Conservation (phyloP, 148 eudicot genomes). For the Tetragonia tetragonoides region DNA sequence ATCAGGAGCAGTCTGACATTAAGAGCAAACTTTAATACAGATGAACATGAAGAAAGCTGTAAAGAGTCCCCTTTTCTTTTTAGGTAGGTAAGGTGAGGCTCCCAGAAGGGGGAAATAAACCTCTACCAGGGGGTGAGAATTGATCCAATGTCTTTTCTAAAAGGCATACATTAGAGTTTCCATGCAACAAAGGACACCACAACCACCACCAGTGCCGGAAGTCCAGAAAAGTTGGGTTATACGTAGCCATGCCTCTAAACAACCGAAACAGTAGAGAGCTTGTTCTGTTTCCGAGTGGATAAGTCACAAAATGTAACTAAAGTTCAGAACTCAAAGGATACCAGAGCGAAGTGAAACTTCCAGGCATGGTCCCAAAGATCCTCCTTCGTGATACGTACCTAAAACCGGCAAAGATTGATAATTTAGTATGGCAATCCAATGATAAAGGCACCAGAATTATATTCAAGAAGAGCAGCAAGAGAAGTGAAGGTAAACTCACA, state of each 20-base stretch:
- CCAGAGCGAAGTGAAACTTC: conserved; percentile 76
- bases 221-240: too few relatives aligned
- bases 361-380: conserved; percentile 84
- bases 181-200: too few relatives aligned
- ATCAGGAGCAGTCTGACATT: conserved; percentile 66
- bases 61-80: neutral
- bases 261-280: too few relatives aligned
- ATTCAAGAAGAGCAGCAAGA: too few relatives aligned
- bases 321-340: conserved; percentile 20
- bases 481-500: conserved; percentile 31
- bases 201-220: too few relatives aligned
- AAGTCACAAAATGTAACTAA: neutral
- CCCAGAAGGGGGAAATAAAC: too few relatives aligned
- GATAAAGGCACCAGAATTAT: too few relatives aligned
- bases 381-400: conserved; percentile 68
- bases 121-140: too few relatives aligned
- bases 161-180: too few relatives aligned
- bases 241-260: too few relatives aligned
- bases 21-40: neutral
- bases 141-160: too few relatives aligned
- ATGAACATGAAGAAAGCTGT: neutral
- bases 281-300: neutral
- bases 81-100: too few relatives aligned
- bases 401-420: neutral
- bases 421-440: neutral